Evolutionary conservation across 2,329 filamentous ascomycete species (phyloP), one percentile per base, ranked within the genome.

Genomic region (Pseudocercospora cruenta): DNA sequence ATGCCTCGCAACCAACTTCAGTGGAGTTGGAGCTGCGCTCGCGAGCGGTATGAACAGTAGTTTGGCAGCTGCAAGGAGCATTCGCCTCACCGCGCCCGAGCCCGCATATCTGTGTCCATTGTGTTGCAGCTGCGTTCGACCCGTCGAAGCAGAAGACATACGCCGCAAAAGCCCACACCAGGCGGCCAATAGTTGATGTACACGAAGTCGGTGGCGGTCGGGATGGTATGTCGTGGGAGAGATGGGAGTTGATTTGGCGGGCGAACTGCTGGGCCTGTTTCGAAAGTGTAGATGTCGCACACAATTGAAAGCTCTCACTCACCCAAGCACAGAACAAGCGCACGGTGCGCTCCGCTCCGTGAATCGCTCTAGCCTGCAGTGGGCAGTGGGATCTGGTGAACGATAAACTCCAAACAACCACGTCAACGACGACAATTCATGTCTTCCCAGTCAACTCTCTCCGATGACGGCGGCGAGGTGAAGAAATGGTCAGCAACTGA

Each of bases 31-130:
- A 43, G 69, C 69, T 16, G 70, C 70, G 58, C 66, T 68, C 31
- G 63, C 70, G 55, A 72, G 67, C 9, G 70, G 70, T 2, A 72
- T 58, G 28, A 68, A 53, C 21, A 70, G 67, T 6, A 72, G 62
- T 24, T 67, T 66, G n/a, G 70, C 70, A 10, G 64, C 65, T 22
- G 66, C 67, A 19, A 72, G 63, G 47, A 72, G 58, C 24, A 64
- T 63, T 12, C 67, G 65, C 55, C 70, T 70, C 59, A 69, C 33
- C 36, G 66, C 54, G 43, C 59, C 60, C 60, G 60, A 22, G 55
- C 31, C 31, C 55, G 55, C 31, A 33, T 21, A 4, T 16, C 8
- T 24, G 53, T 28, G 28, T n/a, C 31, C 55, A 58, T 58, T 43
- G 55, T 43, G 55, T 22, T 58, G 55, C 28, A 24, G 55, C 55